Percentiles rank a stretch among this genome's conserved stretches.
Evolutionary conservation across 495 filamentous ascomycete genomes (phyloP).

Genomic region (Podospora conica): DNA sequence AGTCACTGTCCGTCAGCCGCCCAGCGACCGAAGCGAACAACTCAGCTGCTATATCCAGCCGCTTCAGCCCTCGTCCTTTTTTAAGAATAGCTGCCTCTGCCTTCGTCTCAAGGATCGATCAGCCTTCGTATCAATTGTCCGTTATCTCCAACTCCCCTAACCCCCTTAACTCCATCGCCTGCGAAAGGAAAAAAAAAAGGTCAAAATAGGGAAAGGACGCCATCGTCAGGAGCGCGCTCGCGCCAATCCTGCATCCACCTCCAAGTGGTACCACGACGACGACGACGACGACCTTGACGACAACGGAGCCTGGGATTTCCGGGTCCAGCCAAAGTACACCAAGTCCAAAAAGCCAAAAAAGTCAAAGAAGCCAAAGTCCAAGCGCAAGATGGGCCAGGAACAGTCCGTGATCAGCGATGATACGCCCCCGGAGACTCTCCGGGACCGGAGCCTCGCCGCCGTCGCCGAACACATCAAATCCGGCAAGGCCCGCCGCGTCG

Average conservation of each 20-base stretch:
- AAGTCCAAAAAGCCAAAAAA: background rate
- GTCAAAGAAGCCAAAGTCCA: conserved; percentile 10
- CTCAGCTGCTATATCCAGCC: background rate
- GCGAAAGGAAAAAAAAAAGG: background rate
- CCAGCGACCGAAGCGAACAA: background rate
- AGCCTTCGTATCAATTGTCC: background rate
- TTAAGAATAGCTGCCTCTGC: background rate
- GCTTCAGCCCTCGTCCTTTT: background rate
- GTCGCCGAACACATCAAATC: conserved; percentile 71
- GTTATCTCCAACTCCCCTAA: background rate
- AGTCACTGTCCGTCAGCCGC: background rate
- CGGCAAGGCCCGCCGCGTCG: conserved; percentile 59
- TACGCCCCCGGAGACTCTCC: conserved; percentile 57
- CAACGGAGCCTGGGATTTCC: conserved; percentile 15
- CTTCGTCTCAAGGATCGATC: background rate
- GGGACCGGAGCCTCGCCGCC: conserved; percentile 59
- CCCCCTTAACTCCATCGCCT: background rate
- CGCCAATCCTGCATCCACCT: conserved; percentile 9
- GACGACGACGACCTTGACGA: conserved; percentile 10
- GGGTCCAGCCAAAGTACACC: conserved; percentile 12
- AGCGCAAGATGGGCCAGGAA: conserved; percentile 42
- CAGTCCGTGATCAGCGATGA: conserved; percentile 54
- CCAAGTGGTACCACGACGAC: conserved; percentile 7
- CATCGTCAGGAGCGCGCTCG: conserved; percentile 9
- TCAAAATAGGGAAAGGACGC: conserved; percentile 24